These are phyloP conservation scores for Cordyceps cateniannulata DNA, from an alignment of 2,329 filamentous ascomycete species.

Conservation along the genomic window DNA sequence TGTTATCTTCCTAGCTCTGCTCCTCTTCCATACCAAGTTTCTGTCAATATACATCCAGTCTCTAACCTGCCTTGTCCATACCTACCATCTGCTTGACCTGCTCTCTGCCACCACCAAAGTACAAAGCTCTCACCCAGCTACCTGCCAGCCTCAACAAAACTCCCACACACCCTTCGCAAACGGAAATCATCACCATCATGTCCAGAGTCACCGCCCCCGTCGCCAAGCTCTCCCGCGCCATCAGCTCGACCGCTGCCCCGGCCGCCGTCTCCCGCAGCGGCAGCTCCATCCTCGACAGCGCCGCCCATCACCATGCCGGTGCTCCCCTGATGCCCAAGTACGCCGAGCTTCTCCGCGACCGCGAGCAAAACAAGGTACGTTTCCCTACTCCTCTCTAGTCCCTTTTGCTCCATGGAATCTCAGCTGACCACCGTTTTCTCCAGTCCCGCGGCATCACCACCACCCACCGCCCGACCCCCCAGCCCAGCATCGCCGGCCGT, in stretches of 20 bases:
- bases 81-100: not conserved
- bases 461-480: conserved; percentile 41
- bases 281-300: conserved; percentile 28
- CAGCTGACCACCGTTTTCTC: not conserved
- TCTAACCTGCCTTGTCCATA: not conserved
- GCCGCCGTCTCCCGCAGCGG: conserved; percentile 29
- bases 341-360: conserved; percentile 37
- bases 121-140: not conserved
- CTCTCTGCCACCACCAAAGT: not conserved
- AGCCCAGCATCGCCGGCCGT: conserved; percentile 37
- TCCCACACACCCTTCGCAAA: not conserved
- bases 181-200: conserved; percentile 29
- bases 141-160: not conserved
- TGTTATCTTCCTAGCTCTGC: not conserved
- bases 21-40: not conserved
- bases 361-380: conserved; percentile 39
- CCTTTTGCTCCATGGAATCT: not conserved
- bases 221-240: conserved; percentile 41
- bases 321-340: conserved; percentile 41
- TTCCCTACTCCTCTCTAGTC: not conserved
- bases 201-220: conserved; percentile 44
- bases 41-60: not conserved
- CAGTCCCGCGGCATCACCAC: conserved; percentile 38
- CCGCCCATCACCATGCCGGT: conserved; percentile 28
- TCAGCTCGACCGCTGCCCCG: conserved; percentile 31